A percentile compares a stretch with the other conserved stretches of the same genome.
Conservation (phyloP, 768 basidiomycete species). For the Fomitopsis serialis region DNA sequence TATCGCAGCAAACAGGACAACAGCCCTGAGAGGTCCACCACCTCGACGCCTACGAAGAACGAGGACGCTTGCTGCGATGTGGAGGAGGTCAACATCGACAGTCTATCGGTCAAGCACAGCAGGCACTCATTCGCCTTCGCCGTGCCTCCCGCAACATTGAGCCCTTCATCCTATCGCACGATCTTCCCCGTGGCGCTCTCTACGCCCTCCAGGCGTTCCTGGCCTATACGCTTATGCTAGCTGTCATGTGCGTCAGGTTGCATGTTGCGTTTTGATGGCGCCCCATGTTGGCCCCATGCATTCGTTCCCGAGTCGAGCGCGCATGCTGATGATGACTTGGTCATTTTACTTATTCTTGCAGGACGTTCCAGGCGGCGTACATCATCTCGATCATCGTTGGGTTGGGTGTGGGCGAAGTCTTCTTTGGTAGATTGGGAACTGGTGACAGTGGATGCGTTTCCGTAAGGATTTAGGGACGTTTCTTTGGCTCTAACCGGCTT, state of each 20-base stretch:
- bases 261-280: neutral
- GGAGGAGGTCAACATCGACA: slow-evolving; percentile 12
- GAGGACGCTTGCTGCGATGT: slow-evolving; percentile 2
- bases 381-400: slow-evolving; percentile 70
- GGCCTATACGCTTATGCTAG: slow-evolving; percentile 72
- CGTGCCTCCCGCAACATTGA: slow-evolving; percentile 34
- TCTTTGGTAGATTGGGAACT: slow-evolving; percentile 54
- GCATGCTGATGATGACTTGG: neutral
- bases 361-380: slow-evolving; percentile 81
- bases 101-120: neutral
- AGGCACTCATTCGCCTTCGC: neutral
- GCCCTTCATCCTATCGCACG: slow-evolving; percentile 64
- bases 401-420: slow-evolving; percentile 65
- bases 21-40: neutral
- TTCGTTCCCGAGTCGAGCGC: neutral
- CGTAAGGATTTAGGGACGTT: too few species aligned
- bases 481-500: too few species aligned
- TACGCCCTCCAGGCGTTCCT: slow-evolving; percentile 60
- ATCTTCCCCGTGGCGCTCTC: slow-evolving; percentile 64
- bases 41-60: neutral
- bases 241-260: slow-evolving; percentile 56
- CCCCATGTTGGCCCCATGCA: too few species aligned
- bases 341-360: slow-evolving; percentile 24
- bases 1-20: neutral
- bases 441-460: too few species aligned